Conservation (phyloP, 768 basidiomycete genomes). For the Tubosaeta brunneosetosa region DNA sequence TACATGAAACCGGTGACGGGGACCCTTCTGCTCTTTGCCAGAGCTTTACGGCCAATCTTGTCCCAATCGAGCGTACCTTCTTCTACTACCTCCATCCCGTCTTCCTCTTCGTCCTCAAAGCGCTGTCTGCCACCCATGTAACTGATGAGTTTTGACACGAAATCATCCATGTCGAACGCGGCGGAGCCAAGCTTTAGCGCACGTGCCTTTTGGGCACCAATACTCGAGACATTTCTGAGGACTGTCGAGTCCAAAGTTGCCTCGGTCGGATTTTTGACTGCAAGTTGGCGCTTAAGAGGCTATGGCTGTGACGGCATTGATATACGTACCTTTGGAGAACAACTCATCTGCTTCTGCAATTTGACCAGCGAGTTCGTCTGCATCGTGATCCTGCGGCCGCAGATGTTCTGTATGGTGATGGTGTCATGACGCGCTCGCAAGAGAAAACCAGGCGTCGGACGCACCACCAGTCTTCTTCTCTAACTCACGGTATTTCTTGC, state of each 20-base stretch:
- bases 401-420: conserved; percentile 34
- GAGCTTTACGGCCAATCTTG: conserved; percentile 76
- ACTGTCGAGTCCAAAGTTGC: conserved; percentile 87
- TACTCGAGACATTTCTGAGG: conserved; percentile 69
- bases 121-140: conserved; percentile 72
- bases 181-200: conserved; percentile 84
- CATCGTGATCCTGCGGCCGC: conserved; percentile 52
- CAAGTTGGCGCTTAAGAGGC: neutral
- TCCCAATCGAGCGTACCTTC: conserved; percentile 71
- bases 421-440: neutral
- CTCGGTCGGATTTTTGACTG: conserved; percentile 79
- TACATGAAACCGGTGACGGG: conserved; percentile 89
- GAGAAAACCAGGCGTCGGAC: conserved; percentile 12
- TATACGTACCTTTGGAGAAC: conserved; percentile 54
- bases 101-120: conserved; percentile 43
- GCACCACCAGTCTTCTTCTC: conserved; percentile 62
- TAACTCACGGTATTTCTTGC: conserved; percentile 68
- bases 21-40: conserved; percentile 74
- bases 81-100: conserved; percentile 50
- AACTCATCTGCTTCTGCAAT: conserved; percentile 56
- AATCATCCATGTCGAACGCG: conserved; percentile 91
- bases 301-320: neutral
- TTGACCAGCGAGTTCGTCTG: conserved; percentile 51
- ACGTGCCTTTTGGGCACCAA: conserved; percentile 84
- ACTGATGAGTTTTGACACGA: conserved; percentile 65